Percentiles rank a stretch among this genome's conserved stretches.
These are phyloP conservation scores for Trebouxia gelatinosa DNA, from an alignment of 163 green algal species.

Conservation along the genomic window DNA sequence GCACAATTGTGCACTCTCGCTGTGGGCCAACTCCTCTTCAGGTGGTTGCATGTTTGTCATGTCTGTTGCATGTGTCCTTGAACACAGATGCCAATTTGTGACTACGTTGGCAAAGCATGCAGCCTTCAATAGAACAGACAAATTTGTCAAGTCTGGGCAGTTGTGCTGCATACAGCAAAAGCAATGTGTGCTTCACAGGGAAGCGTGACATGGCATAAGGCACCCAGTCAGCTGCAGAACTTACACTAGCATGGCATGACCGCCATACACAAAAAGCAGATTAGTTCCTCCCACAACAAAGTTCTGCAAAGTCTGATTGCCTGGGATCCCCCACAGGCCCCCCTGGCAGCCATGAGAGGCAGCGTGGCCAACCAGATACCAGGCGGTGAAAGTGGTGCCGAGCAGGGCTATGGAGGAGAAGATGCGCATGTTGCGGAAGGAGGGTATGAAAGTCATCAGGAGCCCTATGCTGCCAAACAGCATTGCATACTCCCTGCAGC, in stretches of 20 bases:
- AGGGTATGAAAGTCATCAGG: constrained; percentile 3
- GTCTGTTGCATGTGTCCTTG: no score
- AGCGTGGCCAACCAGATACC: constrained; percentile 6
- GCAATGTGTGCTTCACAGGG: no score
- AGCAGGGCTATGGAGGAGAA: constrained; percentile 28
- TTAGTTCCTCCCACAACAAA: constrained; percentile 15
- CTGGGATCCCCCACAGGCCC: constrained; percentile 1
- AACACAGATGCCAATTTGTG: no score
- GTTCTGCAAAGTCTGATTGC: background rate
- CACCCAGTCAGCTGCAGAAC: background rate
- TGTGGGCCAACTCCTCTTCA: no score
- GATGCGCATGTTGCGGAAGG: constrained; percentile 33
- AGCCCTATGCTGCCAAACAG: constrained; percentile 8
- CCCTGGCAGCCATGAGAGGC: background rate
- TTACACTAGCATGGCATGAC: constrained; percentile 30
- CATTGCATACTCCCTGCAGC: constrained; percentile 17
- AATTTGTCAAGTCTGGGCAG: no score
- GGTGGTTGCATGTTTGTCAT: no score
- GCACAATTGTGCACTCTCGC: no score
- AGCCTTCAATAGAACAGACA: no score
- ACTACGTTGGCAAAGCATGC: no score
- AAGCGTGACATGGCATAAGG: no score
- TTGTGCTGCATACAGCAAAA: no score
- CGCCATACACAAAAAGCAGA: constrained; percentile 17
- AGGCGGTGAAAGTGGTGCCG: constrained; percentile 19